Evolutionary conservation across 139 green algal genomes (phyloP), one percentile per base, ranked within the genome.

Genomic region (Chlorella ohadii): DNA sequence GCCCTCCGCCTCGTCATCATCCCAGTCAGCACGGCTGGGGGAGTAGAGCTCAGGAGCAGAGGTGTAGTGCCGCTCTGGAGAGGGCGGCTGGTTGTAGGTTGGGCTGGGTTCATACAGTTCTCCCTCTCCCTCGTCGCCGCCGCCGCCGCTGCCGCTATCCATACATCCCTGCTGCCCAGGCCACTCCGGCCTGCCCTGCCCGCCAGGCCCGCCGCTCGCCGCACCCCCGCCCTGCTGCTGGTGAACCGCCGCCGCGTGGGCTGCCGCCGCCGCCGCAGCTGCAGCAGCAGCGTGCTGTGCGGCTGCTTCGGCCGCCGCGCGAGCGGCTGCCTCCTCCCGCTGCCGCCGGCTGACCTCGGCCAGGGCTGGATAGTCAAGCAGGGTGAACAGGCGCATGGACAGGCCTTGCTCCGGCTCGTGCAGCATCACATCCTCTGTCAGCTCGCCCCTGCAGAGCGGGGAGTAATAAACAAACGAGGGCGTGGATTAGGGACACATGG

Each of bases 351-450:
- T 44, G 27, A 64, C 78, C 16, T 74, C 78, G 20, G 70, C 57
- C 70, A 70, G 41, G 9, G 20, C 74, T 51, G 31, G 19, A 19
- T 80, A 84, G 38, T 44, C 47, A 15, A 85, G 70, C 44, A 89
- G 41, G 17, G 61, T n/a, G 23, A 80, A 73, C 4, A 89, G 41
- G 23, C 59, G 71, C 51, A 79, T 56, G 34, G 63, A 82, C 27
- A 89, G 15, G 23, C 85, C 85, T 36, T 70, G 61, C 33, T 84
- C 85, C 55, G 83, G 81, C 19, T 89, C 85, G 28, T 88, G 82
- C 39, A 89, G 73, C 72, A 88, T 61, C 27, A 79, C 63, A 28
- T 77, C 59, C 1, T 82, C 59, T 0, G 27, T n/a, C 19, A 89
- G 38, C 34, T 56, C 68, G 23, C 82, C 85, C 63, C 72, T 86